A percentile compares a stretch with the other conserved stretches of the same genome.
These are phyloP conservation scores for Aspergillus fumigatiaffinis DNA, from an alignment of 2,329 filamentous ascomycete species.

Conservation along the genomic window DNA sequence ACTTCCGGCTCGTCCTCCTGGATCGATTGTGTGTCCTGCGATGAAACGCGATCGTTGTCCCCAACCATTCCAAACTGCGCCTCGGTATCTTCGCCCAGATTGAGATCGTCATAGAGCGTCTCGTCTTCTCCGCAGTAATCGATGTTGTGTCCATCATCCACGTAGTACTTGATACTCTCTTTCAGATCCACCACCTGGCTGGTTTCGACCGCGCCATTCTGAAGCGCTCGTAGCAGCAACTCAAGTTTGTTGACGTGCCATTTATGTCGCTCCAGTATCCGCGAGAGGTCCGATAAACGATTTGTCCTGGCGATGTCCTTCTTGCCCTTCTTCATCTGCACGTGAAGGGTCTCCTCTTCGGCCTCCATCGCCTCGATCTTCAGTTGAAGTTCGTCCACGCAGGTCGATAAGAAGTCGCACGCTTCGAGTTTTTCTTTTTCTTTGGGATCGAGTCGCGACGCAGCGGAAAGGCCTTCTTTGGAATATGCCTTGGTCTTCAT, in stretches of 20 bases:
- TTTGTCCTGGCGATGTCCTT: slow-evolving; percentile 79
- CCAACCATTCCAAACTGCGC: slow-evolving; percentile 74
- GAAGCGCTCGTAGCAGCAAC: slow-evolving; percentile 79
- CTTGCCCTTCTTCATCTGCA: slow-evolving; percentile 92
- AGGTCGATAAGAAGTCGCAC: slow-evolving; percentile 76
- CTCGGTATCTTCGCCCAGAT: slow-evolving; percentile 81
- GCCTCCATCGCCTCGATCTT: slow-evolving; percentile 92
- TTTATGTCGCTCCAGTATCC: slow-evolving; percentile 84
- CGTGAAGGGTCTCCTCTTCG: slow-evolving; percentile 80
- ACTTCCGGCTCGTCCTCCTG: slow-evolving; percentile 74
- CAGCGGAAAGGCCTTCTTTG: slow-evolving; percentile 90
- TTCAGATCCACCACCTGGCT: slow-evolving; percentile 85
- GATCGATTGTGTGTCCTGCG: slow-evolving; percentile 88
- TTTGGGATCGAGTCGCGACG: slow-evolving; percentile 92
- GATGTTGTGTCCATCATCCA: slow-evolving; percentile 79
- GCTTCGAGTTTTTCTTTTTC: slow-evolving; percentile 91
- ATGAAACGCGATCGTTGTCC: slow-evolving; percentile 86
- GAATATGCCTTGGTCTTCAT: slow-evolving; percentile 99
- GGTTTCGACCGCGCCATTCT: slow-evolving; percentile 86
- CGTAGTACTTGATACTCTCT: slow-evolving; percentile 92
- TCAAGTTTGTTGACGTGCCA: slow-evolving; percentile 95
- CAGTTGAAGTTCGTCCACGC: slow-evolving; percentile 88
- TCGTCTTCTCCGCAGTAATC: slow-evolving; percentile 90
- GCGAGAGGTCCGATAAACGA: slow-evolving; percentile 80
- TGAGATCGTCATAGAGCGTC: slow-evolving; percentile 88